Percentiles rank a stretch among this genome's conserved stretches.
These are phyloP conservation scores for Babesia caballi DNA, from an alignment of 169 alveolate species.

Conservation along the genomic window DNA sequence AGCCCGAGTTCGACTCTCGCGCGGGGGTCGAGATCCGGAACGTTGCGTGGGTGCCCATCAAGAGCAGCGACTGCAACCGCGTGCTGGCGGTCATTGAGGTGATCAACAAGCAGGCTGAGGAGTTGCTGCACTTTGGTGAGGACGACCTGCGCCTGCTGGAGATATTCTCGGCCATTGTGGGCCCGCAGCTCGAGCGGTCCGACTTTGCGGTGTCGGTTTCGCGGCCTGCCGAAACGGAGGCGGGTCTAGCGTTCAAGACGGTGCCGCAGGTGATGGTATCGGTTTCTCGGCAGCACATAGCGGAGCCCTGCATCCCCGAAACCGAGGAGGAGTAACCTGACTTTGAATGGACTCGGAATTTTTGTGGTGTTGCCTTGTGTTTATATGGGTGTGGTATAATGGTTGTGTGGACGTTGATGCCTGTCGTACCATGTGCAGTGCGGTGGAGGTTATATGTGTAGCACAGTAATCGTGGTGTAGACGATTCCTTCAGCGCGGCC, in stretches of 20 bases:
- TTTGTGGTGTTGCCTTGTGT: background rate
- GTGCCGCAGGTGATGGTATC: constrained; percentile 11
- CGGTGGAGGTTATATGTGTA: no score
- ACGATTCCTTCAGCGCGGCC: no score
- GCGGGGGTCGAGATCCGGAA: constrained; percentile 40
- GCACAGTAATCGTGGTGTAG: no score
- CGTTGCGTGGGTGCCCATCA: constrained; percentile 65
- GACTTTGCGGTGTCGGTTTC: constrained; percentile 52
- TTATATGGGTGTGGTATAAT: no score
- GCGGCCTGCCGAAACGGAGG: constrained; percentile 51
- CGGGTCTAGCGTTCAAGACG: constrained; percentile 64
- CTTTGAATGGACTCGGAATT: background rate
- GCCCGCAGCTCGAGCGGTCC: constrained; percentile 64
- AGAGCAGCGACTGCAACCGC: constrained; percentile 47
- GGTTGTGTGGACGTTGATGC: no score
- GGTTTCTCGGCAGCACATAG: constrained; percentile 13
- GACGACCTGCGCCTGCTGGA: constrained; percentile 59
- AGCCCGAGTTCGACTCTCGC: constrained; percentile 39
- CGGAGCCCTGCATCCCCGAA: constrained; percentile 48
- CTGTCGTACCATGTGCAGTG: no score
- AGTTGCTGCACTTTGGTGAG: constrained; percentile 50
- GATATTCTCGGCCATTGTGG: constrained; percentile 57
- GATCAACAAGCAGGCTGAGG: constrained; percentile 62
- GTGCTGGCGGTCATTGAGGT: constrained; percentile 65
- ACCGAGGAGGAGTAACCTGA: constrained; percentile 26